A percentile compares a stretch with the other conserved stretches of the same genome.
These are phyloP conservation scores for Podaxis carcinomalis DNA, from an alignment of 768 basidiomycete genomes.

Conservation along the genomic window DNA sequence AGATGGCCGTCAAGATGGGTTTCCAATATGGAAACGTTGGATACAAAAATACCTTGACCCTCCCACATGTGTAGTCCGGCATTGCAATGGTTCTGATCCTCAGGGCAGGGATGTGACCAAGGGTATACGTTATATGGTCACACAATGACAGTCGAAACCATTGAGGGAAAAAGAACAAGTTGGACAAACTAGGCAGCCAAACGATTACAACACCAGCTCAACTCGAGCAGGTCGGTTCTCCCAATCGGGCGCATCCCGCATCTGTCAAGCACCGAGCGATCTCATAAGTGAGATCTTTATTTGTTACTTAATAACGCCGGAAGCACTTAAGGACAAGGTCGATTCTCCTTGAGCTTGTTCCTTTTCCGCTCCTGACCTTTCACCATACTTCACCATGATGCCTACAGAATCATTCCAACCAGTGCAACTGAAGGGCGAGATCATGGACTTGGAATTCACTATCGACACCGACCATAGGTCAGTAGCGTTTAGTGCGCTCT, in stretches of 20 bases:
- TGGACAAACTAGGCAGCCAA: slow-evolving; percentile 12
- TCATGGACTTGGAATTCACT: slow-evolving; percentile 75
- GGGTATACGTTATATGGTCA: slow-evolving; percentile 14
- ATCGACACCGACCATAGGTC: slow-evolving; percentile 67
- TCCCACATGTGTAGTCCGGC: slow-evolving; percentile 28
- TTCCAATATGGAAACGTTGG: slow-evolving; percentile 26
- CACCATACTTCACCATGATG: slow-evolving; percentile 38
- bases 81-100: slow-evolving; percentile 28
- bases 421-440: slow-evolving; percentile 68
- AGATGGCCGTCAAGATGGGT: slow-evolving; percentile 26
- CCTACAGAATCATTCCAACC: slow-evolving; percentile 50
- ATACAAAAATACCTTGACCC: slow-evolving; percentile 26
- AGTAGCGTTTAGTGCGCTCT: slow-evolving; percentile 21
- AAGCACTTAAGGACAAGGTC: slow-evolving; percentile 47
- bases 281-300: slow-evolving; percentile 33
- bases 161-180: slow-evolving; percentile 11
- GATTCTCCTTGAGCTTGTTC: slow-evolving; percentile 43
- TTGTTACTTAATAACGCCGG: slow-evolving; percentile 61
- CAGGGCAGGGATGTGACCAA: slow-evolving; percentile 33
- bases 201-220: slow-evolving; percentile 9
- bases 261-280: slow-evolving; percentile 39
- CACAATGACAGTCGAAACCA: slow-evolving; percentile 27
- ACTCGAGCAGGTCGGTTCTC: slow-evolving; percentile 16
- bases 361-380: slow-evolving; percentile 36
- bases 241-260: slow-evolving; percentile 32